Evolutionary conservation across 2,329 filamentous ascomycete genomes (phyloP).

Genomic region (Penicillium sp.): DNA sequence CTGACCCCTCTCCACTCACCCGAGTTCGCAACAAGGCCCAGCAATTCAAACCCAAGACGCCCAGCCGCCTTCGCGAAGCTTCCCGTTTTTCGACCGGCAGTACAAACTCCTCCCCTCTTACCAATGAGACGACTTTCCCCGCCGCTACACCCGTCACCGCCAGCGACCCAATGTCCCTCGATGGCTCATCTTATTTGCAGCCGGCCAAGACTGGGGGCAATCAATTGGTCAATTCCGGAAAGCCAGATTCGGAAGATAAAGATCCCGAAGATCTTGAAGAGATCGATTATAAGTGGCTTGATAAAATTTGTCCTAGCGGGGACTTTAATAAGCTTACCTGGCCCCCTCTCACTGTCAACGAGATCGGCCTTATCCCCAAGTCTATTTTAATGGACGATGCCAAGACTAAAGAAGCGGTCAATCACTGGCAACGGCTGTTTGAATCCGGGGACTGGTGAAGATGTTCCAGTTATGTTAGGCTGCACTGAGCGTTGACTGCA

Average conservation of each 20-base stretch:
- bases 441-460: neutral
- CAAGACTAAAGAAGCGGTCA: neutral
- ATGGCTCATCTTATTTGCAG: neutral
- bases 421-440: neutral
- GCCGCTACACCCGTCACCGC: too few species aligned
- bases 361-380: neutral
- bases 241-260: too few species aligned
- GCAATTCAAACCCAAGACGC: conserved; percentile 45
- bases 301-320: neutral
- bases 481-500: too few species aligned
- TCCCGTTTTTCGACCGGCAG: conserved; percentile 18
- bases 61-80: conserved; percentile 43
- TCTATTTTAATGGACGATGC: neutral
- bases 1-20: conserved; percentile 31
- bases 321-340: neutral
- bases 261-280: neutral
- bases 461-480: neutral
- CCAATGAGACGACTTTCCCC: too few species aligned
- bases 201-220: too few species aligned
- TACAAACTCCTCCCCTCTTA: neutral
- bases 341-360: neutral
- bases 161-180: neutral
- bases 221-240: neutral
- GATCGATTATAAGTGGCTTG: neutral
- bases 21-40: conserved; percentile 38